phyloP scores from a whole-genome alignment of 306 rosid species.

The Fragaria vesca region DNA sequence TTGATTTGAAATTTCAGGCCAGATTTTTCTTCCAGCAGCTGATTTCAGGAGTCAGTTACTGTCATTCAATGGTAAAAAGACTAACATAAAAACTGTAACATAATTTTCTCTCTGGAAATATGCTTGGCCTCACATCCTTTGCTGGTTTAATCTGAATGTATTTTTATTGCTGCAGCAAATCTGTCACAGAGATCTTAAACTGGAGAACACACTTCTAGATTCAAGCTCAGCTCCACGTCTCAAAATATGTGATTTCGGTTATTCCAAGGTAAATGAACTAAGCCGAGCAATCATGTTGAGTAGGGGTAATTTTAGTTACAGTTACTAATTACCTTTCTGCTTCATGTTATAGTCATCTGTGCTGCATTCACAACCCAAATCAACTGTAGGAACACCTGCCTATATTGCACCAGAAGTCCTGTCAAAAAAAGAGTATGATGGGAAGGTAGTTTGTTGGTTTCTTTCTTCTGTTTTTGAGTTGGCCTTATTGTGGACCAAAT shows the following conservation, averaged over 20 bases:
- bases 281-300: not conserved
- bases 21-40: conserved; percentile 88
- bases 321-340: conserved; percentile 12
- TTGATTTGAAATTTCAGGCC: conserved; percentile 45
- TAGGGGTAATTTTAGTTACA: not conserved
- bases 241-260: conserved; percentile 95
- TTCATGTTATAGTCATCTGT: conserved; percentile 71
- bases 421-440: conserved; percentile 82
- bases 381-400: conserved; percentile 98
- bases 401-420: conserved; percentile 96
- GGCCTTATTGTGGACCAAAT: conserved; percentile 23
- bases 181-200: conserved; percentile 97
- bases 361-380: conserved; percentile 96
- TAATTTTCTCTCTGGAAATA: not conserved
- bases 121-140: not conserved
- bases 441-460: conserved; percentile 55
- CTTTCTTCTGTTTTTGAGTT: conserved; percentile 5
- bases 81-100: not conserved
- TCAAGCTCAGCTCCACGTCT: conserved; percentile 91
- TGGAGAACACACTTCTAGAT: conserved; percentile 96
- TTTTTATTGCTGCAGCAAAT: conserved; percentile 57
- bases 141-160: not conserved
- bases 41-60: conserved; percentile 96
- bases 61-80: conserved; percentile 79
- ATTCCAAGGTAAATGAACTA: conserved; percentile 68